Conservation (phyloP, 495 filamentous ascomycete genomes). For the Lasiosphaeriaceae sp. region DNA sequence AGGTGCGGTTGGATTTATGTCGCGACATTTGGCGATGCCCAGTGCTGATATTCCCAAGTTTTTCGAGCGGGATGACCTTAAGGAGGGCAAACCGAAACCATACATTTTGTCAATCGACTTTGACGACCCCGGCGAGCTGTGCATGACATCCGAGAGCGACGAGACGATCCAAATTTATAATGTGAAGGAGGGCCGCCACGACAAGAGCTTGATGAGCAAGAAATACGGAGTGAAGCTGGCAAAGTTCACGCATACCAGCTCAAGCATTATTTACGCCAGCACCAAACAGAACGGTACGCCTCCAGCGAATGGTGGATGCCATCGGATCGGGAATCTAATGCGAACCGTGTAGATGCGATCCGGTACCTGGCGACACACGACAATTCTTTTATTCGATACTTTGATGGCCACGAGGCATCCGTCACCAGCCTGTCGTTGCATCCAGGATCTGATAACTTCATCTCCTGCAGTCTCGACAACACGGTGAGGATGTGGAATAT, state of each 20-base stretch:
- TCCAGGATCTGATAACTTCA: constrained; percentile 77
- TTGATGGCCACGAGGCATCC: constrained; percentile 75
- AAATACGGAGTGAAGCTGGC: constrained; percentile 95
- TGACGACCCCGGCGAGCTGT: constrained; percentile 85
- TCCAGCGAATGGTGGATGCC: background rate
- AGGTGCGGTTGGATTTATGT: constrained; percentile 31
- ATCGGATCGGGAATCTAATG: background rate
- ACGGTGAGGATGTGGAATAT: constrained; percentile 87
- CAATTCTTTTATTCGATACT: constrained; percentile 92
- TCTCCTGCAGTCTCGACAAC: constrained; percentile 85
- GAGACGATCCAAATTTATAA: constrained; percentile 94
- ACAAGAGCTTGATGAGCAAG: constrained; percentile 79
- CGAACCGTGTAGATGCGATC: constrained; percentile 60
- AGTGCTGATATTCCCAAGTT: constrained; percentile 21
- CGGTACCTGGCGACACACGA: constrained; percentile 91
- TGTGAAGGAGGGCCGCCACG: constrained; percentile 79
- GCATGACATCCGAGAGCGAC: constrained; percentile 83
- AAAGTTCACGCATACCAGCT: constrained; percentile 85
- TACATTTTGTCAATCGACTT: constrained; percentile 77
- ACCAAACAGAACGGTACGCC: constrained; percentile 80
- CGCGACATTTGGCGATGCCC: background rate
- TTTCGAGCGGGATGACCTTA: constrained; percentile 40
- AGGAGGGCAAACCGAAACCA: constrained; percentile 37
- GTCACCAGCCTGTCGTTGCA: constrained; percentile 77
- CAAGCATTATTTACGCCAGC: constrained; percentile 87